Percentiles rank a stretch among this genome's conserved stretches.
phyloP scores from a whole-genome alignment of 148 eudicot genomes.

The Diospyros lotus region DNA sequence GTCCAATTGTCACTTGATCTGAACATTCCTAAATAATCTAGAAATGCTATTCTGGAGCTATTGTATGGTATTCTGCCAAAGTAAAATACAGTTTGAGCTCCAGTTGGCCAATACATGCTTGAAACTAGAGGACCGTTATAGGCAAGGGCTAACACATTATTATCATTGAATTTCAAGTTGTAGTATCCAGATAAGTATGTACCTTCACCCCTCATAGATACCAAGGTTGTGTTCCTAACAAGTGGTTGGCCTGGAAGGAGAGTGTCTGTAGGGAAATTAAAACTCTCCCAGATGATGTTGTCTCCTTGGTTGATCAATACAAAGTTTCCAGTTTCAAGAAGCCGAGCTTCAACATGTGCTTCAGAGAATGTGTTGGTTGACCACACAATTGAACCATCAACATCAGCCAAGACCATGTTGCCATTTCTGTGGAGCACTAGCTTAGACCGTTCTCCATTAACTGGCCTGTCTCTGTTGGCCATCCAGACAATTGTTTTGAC shows the following conservation, averaged over 20 bases:
- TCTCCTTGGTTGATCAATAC: not conserved
- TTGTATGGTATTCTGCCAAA: not conserved
- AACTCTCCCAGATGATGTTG: slow-evolving; percentile 12
- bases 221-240: slow-evolving; percentile 4
- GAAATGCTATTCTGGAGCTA: slow-evolving; percentile 8
- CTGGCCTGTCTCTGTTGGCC: slow-evolving; percentile 41
- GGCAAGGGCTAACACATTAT: slow-evolving; percentile 6
- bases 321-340: slow-evolving; percentile 15
- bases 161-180: slow-evolving; percentile 10
- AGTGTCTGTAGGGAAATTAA: slow-evolving; percentile 16
- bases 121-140: slow-evolving; percentile 13
- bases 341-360: not conserved
- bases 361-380: slow-evolving; percentile 16
- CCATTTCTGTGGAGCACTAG: slow-evolving; percentile 28
- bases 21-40: slow-evolving; percentile 6
- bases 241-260: slow-evolving; percentile 8
- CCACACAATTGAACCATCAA: slow-evolving; percentile 36
- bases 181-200: slow-evolving; percentile 14
- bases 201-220: slow-evolving; percentile 4
- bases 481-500: slow-evolving; percentile 38
- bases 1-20: slow-evolving; percentile 14
- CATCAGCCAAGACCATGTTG: slow-evolving; percentile 25
- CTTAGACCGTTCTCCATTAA: slow-evolving; percentile 28
- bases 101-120: slow-evolving; percentile 15
- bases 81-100: not conserved